Percentiles rank a stretch among this genome's conserved stretches.
Conservation (phyloP, 2,329 filamentous ascomycete species). For the Aspergillus cejpii region DNA sequence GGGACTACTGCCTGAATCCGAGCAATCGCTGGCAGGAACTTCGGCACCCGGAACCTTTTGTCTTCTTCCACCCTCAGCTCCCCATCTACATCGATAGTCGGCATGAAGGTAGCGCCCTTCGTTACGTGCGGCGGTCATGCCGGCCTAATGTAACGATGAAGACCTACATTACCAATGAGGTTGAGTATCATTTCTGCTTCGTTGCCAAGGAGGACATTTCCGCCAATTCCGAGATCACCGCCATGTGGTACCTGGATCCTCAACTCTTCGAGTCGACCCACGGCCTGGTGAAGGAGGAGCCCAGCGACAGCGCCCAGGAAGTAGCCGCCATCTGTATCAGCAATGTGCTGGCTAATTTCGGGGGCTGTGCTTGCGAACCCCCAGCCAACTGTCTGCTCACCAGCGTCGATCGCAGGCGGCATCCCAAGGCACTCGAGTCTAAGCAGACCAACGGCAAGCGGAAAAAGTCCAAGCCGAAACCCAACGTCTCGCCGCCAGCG, state of each 20-base stretch:
- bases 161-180: slow-evolving; percentile 70
- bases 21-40: slow-evolving; percentile 63
- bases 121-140: slow-evolving; percentile 89
- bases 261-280: slow-evolving; percentile 35
- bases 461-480: slow-evolving; percentile 44
- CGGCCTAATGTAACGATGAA: slow-evolving; percentile 82
- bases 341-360: slow-evolving; percentile 45
- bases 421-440: slow-evolving; percentile 29
- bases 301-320: slow-evolving; percentile 37
- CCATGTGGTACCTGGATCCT: slow-evolving; percentile 44
- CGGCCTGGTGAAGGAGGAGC: slow-evolving; percentile 39
- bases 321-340: slow-evolving; percentile 42
- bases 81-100: slow-evolving; percentile 91
- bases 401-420: slow-evolving; percentile 40
- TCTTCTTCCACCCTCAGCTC: slow-evolving; percentile 80
- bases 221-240: slow-evolving; percentile 46
- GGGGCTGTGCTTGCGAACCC: slow-evolving; percentile 44
- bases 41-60: slow-evolving; percentile 57
- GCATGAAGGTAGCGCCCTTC: slow-evolving; percentile 73
- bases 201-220: slow-evolving; percentile 71
- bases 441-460: slow-evolving; percentile 44
- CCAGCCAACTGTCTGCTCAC: slow-evolving; percentile 37
- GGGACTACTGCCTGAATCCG: slow-evolving; percentile 61
- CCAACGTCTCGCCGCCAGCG: slow-evolving; percentile 48
- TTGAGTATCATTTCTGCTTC: slow-evolving; percentile 88